These are phyloP conservation scores for Gymnopus androsaceus DNA, from an alignment of 1,284 basidiomycete genomes.

Conservation along the genomic window DNA sequence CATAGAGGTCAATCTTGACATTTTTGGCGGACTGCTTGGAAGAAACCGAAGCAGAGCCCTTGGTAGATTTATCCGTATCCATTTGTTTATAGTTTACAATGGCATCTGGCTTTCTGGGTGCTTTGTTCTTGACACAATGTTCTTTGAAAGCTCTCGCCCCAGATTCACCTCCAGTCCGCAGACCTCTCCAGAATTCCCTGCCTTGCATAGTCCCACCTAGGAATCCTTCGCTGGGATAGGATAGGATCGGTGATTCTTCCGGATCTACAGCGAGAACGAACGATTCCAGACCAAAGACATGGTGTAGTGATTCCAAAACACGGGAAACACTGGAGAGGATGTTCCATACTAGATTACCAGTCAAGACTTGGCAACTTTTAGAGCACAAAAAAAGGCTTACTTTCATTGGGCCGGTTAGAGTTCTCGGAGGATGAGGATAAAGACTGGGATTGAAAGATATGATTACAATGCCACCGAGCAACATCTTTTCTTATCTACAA, in stretches of 20 bases:
- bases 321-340: slow-evolving; percentile 50
- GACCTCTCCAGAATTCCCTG: slow-evolving; percentile 63
- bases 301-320: slow-evolving; percentile 51
- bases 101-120: slow-evolving; percentile 14
- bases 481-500: slow-evolving; percentile 52
- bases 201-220: slow-evolving; percentile 60
- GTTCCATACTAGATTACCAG: slow-evolving; percentile 38
- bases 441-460: slow-evolving; percentile 45
- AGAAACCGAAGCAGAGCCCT: slow-evolving; percentile 13
- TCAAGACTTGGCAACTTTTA: neutral
- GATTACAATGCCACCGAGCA: slow-evolving; percentile 58
- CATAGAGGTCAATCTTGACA: slow-evolving; percentile 55
- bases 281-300: slow-evolving; percentile 53
- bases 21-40: slow-evolving; percentile 39
- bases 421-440: neutral
- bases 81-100: neutral
- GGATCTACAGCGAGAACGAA: slow-evolving; percentile 64
- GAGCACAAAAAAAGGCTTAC: slow-evolving; percentile 1
- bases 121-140: slow-evolving; percentile 35
- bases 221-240: slow-evolving; percentile 54
- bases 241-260: slow-evolving; percentile 40
- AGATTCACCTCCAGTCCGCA: slow-evolving; percentile 55
- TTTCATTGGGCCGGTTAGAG: slow-evolving; percentile 3
- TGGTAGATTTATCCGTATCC: neutral
- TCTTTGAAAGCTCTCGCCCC: slow-evolving; percentile 59